Percentiles rank a stretch among this genome's conserved stretches.
phyloP scores from a whole-genome alignment of 148 eudicot genomes.

The Selenicereus undatus region DNA sequence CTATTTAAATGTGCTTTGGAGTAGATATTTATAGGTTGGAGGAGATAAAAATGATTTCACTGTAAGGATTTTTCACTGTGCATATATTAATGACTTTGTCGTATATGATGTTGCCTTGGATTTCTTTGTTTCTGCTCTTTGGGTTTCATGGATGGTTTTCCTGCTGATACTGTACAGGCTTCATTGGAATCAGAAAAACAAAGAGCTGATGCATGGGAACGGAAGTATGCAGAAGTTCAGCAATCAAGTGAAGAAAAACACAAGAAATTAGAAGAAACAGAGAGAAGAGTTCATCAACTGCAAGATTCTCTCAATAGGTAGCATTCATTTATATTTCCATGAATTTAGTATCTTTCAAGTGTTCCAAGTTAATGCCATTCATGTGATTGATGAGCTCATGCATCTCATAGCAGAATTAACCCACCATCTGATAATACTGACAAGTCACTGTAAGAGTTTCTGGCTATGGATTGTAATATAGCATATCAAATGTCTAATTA shows the following conservation, averaged over 20 bases:
- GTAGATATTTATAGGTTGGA: neutral
- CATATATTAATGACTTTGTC: neutral
- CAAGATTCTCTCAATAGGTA: conserved; percentile 90
- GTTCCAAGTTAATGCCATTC: neutral
- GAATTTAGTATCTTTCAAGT: neutral
- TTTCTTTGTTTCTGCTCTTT: neutral
- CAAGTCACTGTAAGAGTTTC: neutral
- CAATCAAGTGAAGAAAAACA: conserved; percentile 69
- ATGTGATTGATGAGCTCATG: neutral
- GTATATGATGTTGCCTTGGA: neutral
- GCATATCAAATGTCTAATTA: neutral
- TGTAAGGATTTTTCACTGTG: neutral
- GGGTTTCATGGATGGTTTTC: conserved; percentile 6
- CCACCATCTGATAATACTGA: neutral
- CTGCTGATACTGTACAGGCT: conserved; percentile 38
- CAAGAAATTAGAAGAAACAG: conserved; percentile 83
- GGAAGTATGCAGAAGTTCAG: conserved; percentile 53
- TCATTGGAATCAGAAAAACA: conserved; percentile 60
- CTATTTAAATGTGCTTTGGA: neutral
- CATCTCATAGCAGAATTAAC: neutral
- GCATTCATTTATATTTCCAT: conserved; percentile 15
- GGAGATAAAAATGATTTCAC: neutral
- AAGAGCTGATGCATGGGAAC: conserved; percentile 76
- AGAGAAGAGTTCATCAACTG: conserved; percentile 81
- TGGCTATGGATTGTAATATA: neutral